Percentiles rank a stretch among this genome's conserved stretches.
Evolutionary conservation across 1,284 basidiomycete species (phyloP).

Genomic region (Amanita bisporigera): DNA sequence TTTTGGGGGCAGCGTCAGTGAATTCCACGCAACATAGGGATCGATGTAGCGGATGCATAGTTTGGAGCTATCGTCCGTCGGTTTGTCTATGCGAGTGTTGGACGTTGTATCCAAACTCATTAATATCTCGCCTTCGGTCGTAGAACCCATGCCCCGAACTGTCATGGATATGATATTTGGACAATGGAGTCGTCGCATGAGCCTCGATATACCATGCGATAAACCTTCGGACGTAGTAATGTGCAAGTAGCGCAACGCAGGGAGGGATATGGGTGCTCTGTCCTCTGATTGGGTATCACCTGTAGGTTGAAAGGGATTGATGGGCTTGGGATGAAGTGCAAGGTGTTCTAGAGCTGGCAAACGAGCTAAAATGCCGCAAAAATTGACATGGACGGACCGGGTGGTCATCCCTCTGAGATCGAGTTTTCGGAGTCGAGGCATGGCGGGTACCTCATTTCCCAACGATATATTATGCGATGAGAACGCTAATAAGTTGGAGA

Average conservation of each 20-base stretch:
- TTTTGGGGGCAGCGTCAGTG: slow-evolving; percentile 17
- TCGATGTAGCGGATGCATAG: slow-evolving; percentile 20
- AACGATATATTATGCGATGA: slow-evolving; percentile 34
- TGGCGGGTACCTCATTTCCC: slow-evolving; percentile 16
- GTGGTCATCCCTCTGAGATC: slow-evolving; percentile 36
- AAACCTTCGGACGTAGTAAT: slow-evolving; percentile 37
- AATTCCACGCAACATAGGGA: slow-evolving; percentile 22
- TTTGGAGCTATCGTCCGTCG: slow-evolving; percentile 12
- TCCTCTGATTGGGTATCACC: neutral
- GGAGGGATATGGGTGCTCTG: slow-evolving; percentile 25
- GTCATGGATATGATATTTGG: slow-evolving; percentile 28
- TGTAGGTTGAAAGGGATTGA: slow-evolving; percentile 16
- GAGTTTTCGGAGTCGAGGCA: slow-evolving; percentile 27
- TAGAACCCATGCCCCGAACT: slow-evolving; percentile 22
- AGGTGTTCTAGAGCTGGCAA: slow-evolving; percentile 26
- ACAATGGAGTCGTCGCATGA: slow-evolving; percentile 28
- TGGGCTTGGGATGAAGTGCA: slow-evolving; percentile 30
- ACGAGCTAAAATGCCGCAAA: slow-evolving; percentile 26
- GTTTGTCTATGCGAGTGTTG: neutral
- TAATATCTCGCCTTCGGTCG: neutral
- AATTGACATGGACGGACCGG: slow-evolving; percentile 25
- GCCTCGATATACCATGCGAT: slow-evolving; percentile 20
- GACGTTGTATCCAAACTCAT: neutral
- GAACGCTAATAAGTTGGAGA: slow-evolving; percentile 28
- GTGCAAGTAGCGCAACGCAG: slow-evolving; percentile 26